These are phyloP conservation scores for Fusarium piperis DNA, from an alignment of 2,329 filamentous ascomycete species.

Conservation along the genomic window DNA sequence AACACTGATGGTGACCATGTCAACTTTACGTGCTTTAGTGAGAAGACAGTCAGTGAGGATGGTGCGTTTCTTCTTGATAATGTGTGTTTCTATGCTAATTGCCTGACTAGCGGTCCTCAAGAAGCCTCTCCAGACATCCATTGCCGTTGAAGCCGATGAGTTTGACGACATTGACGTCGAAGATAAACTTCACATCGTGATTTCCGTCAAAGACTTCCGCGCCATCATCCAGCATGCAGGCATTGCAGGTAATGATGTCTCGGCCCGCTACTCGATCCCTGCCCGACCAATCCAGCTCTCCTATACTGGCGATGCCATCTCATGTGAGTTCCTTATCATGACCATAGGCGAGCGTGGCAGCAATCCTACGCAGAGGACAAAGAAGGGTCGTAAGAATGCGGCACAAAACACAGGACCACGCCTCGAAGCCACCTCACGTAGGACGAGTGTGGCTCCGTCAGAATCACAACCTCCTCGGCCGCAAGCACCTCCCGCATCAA, in stretches of 20 bases:
- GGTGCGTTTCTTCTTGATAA: conserved; percentile 40
- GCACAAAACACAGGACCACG: conserved; percentile 49
- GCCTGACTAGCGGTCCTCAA: conserved; percentile 72
- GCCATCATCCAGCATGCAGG: conserved; percentile 81
- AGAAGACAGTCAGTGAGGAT: conserved; percentile 75
- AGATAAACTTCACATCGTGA: conserved; percentile 79
- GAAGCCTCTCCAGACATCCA: conserved; percentile 82
- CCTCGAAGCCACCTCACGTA: conserved; percentile 60
- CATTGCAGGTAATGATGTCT: conserved; percentile 71
- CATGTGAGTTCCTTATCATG: conserved; percentile 84
- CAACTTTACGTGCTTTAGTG: conserved; percentile 84
- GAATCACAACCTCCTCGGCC: conserved; percentile 42
- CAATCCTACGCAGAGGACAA: conserved; percentile 59
- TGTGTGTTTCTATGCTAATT: conserved; percentile 10
- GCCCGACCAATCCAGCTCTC: conserved; percentile 77
- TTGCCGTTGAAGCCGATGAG: conserved; percentile 78
- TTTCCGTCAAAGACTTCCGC: conserved; percentile 85
- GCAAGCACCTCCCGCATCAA: conserved; percentile 38
- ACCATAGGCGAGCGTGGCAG: conserved; percentile 75
- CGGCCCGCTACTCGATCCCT: conserved; percentile 76
- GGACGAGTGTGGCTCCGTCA: conserved; percentile 53
- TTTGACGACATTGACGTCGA: conserved; percentile 80
- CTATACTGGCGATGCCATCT: conserved; percentile 74
- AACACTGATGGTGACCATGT: conserved; percentile 78
- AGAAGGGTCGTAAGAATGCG: conserved; percentile 55